phyloP scores from a whole-genome alignment of 257 asterid genomes.

The Primulina tabacum region DNA sequence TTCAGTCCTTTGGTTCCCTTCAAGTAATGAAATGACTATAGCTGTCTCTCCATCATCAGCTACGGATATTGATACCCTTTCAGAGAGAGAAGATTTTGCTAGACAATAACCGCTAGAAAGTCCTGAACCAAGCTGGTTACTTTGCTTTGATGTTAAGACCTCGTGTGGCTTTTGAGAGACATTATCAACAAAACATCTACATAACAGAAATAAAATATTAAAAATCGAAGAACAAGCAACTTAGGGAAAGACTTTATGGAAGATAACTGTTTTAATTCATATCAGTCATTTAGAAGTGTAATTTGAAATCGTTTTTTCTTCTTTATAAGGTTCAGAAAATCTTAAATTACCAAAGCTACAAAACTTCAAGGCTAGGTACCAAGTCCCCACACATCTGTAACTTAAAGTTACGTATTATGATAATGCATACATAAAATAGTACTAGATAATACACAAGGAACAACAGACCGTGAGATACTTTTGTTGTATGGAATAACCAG shows the following conservation, averaged over 20 bases:
- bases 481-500: constrained; percentile 13
- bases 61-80: constrained; percentile 72
- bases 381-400: constrained; percentile 9
- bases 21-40: constrained; percentile 62
- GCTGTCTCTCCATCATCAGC: constrained; percentile 95
- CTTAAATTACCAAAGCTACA: constrained; percentile 1
- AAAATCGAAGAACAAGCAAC: constrained; percentile 30
- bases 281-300: background rate
- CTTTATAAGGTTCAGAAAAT: constrained; percentile 3
- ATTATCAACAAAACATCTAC: constrained; percentile 60
- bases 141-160: constrained; percentile 27
- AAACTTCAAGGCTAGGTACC: background rate
- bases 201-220: constrained; percentile 33
- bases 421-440: constrained; percentile 9
- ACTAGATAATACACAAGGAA: background rate
- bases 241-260: constrained; percentile 10
- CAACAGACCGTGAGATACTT: background rate
- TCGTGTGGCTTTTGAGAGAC: constrained; percentile 36
- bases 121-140: constrained; percentile 40
- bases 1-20: constrained; percentile 43
- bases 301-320: constrained; percentile 1
- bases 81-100: constrained; percentile 54
- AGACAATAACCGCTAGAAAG: constrained; percentile 32
- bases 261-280: background rate
- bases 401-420: constrained; percentile 6